A percentile compares a stretch with the other conserved stretches of the same genome.
These are phyloP conservation scores for Phytophthora tentaculata DNA, from an alignment of 352 stramenopile species.

Conservation along the genomic window DNA sequence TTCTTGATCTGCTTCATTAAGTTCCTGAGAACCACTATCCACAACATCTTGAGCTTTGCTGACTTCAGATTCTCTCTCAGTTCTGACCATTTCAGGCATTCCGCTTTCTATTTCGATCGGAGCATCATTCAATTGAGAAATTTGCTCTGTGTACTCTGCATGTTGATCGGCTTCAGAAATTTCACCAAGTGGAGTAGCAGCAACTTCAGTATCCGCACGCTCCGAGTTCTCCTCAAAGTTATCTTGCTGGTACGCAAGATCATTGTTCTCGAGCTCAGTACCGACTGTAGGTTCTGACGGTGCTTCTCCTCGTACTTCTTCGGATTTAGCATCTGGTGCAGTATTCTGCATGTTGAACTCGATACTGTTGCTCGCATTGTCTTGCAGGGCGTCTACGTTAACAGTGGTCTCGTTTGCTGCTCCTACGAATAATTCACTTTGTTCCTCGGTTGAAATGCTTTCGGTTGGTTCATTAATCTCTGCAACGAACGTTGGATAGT, in stretches of 20 bases:
- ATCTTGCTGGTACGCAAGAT: conserved; percentile 26
- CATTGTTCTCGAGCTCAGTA: conserved; percentile 9
- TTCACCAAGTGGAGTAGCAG: not conserved
- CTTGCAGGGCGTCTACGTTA: not conserved
- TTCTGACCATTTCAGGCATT: no score
- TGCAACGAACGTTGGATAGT: conserved; percentile 16
- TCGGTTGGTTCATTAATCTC: conserved; percentile 6
- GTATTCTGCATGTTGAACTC: not conserved
- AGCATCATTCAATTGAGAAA: not conserved
- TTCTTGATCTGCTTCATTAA: not conserved
- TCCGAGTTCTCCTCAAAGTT: conserved; percentile 20
- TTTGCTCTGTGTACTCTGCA: conserved; percentile 3
- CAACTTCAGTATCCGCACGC: not conserved
- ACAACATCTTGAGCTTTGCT: not conserved
- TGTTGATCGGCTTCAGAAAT: not conserved
- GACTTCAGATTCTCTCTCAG: not conserved
- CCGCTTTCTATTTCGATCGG: not conserved
- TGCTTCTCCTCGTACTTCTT: conserved; percentile 1
- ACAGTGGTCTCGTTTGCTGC: not conserved
- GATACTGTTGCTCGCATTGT: not conserved
- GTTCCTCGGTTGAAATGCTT: not conserved
- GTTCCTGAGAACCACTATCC: not conserved
- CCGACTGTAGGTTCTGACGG: not conserved
- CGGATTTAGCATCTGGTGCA: not conserved
- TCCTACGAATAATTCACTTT: conserved; percentile 2